phyloP scores from a whole-genome alignment of 139 green algal species.

The Chlamydomonas eustigma region DNA sequence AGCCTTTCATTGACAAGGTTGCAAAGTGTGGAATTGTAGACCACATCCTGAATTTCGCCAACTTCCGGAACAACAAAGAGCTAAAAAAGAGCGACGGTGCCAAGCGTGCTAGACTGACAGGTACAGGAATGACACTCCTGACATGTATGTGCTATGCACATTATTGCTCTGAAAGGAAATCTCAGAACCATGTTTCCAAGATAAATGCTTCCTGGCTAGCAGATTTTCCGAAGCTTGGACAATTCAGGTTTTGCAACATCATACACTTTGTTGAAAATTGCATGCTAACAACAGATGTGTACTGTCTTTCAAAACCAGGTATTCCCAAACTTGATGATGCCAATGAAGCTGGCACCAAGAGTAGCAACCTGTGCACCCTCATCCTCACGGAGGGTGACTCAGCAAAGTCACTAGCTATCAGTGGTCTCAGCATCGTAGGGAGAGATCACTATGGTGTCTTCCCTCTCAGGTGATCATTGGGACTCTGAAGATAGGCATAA shows the following conservation, averaged over 20 bases:
- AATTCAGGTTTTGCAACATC: background rate
- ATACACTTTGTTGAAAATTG: no score
- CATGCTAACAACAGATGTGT: background rate
- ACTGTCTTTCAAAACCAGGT: conserved; percentile 53
- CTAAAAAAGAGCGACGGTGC: conserved; percentile 96
- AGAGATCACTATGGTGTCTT: conserved; percentile 96
- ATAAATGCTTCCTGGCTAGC: background rate
- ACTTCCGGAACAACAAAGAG: conserved; percentile 91
- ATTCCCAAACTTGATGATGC: conserved; percentile 97
- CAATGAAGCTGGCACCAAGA: conserved; percentile 89
- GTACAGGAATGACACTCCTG: no score
- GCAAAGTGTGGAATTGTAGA: conserved; percentile 82
- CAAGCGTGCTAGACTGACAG: conserved; percentile 76
- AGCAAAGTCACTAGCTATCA: conserved; percentile 94
- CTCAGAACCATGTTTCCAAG: no score
- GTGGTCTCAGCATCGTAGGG: conserved; percentile 89
- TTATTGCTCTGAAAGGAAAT: no score
- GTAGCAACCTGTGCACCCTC: conserved; percentile 91
- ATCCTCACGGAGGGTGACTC: conserved; percentile 99
- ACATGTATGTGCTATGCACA: no score
- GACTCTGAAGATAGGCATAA: no score
- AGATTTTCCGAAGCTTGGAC: background rate
- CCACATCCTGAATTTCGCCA: conserved; percentile 81
- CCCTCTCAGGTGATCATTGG: conserved; percentile 88
- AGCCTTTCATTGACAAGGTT: conserved; percentile 89